Evolutionary conservation across 306 rosid species (phyloP).

Genomic region (Malus fusca): DNA sequence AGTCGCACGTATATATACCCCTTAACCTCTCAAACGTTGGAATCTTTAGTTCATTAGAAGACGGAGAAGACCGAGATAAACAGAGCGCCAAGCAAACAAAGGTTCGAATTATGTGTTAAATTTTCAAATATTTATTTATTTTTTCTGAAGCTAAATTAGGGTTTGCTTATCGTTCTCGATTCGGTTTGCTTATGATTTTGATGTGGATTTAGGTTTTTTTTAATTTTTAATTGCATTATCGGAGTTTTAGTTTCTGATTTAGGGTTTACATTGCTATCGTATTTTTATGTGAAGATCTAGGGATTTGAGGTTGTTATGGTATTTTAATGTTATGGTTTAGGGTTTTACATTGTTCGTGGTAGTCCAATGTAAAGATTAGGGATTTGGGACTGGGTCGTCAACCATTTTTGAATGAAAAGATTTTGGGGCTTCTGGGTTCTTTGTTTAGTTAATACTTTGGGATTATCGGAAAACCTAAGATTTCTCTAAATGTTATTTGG

Average conservation of each 20-base stretch:
- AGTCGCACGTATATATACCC: conserved; percentile 24
- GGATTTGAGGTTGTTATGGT: neutral
- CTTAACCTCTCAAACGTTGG: accelerated
- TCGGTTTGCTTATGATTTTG: neutral
- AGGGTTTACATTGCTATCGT: no score
- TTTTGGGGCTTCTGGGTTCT: neutral
- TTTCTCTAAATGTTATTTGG: neutral
- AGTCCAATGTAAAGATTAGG: neutral
- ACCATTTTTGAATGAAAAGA: neutral
- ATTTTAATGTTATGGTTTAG: neutral
- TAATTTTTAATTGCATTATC: neutral
- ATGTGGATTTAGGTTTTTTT: neutral
- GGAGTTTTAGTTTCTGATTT: neutral
- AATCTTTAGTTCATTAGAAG: conserved; percentile 6
- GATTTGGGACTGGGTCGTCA: neutral
- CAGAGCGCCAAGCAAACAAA: neutral
- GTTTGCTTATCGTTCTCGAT: neutral
- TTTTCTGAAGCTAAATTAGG: neutral
- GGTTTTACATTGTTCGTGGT: neutral
- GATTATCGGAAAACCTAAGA: neutral
- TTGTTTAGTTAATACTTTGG: neutral
- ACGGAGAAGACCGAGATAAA: neutral
- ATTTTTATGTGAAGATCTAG: neutral
- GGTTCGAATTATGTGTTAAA: conserved; percentile 13
- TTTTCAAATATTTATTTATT: neutral